A percentile compares a stretch with the other conserved stretches of the same genome.
phyloP scores from a whole-genome alignment of 768 basidiomycete species.

The Strobilomyces echinocephalus region DNA sequence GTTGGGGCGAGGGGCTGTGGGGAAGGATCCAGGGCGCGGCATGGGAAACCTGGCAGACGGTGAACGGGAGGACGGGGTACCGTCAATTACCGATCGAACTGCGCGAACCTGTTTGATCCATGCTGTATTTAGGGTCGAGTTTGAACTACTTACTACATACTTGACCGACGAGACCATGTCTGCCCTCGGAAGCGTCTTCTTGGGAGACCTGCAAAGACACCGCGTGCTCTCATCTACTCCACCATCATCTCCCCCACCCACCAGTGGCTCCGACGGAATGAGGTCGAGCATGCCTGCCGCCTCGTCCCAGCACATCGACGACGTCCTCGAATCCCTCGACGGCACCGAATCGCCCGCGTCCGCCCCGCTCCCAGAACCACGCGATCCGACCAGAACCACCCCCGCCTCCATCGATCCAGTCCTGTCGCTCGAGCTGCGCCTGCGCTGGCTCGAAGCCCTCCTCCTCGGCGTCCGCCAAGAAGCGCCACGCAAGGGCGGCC shows the following conservation, averaged over 20 bases:
- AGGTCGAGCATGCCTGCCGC: slow-evolving; percentile 16
- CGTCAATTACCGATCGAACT: slow-evolving; percentile 70
- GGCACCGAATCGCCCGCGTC: slow-evolving; percentile 14
- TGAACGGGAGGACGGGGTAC: slow-evolving; percentile 51
- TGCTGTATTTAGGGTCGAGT: neutral
- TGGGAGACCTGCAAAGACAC: slow-evolving; percentile 69
- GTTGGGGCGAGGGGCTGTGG: slow-evolving; percentile 19
- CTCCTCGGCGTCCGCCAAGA: slow-evolving; percentile 59
- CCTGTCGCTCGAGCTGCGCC: slow-evolving; percentile 67
- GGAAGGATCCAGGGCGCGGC: slow-evolving; percentile 40
- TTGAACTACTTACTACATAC: neutral
- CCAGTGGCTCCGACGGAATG: neutral
- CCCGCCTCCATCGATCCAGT: slow-evolving; percentile 48
- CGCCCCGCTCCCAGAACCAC: slow-evolving; percentile 4
- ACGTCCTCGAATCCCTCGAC: slow-evolving; percentile 20
- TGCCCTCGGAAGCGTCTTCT: slow-evolving; percentile 71
- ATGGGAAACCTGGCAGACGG: slow-evolving; percentile 47
- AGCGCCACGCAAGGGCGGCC: slow-evolving; percentile 37
- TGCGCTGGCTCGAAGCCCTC: slow-evolving; percentile 78
- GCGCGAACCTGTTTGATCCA: slow-evolving; percentile 31
- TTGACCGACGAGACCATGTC: slow-evolving; percentile 33
- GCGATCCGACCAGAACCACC: neutral
- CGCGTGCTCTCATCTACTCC: slow-evolving; percentile 59
- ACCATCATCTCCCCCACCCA: slow-evolving; percentile 40
- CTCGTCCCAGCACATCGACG: slow-evolving; percentile 12